A percentile compares a stretch with the other conserved stretches of the same genome.
phyloP scores from a whole-genome alignment of 805 yeast species.

The Myxozyma udenii region DNA sequence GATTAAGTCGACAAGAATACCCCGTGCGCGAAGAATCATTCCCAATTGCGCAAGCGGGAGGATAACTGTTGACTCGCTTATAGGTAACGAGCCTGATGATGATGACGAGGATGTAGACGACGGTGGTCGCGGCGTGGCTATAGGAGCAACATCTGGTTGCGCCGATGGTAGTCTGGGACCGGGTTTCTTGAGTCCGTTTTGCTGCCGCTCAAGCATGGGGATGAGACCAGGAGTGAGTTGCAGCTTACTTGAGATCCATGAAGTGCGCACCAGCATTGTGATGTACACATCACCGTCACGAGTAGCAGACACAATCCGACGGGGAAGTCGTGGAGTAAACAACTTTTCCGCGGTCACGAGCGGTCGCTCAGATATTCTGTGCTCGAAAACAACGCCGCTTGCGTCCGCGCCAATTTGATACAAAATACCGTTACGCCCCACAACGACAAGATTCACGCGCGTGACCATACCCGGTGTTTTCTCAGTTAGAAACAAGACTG shows the following conservation, averaged over 20 bases:
- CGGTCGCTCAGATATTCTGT: slow-evolving; percentile 27
- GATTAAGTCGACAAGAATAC: slow-evolving; percentile 58
- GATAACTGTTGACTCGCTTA: slow-evolving; percentile 1
- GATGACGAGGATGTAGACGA: not conserved
- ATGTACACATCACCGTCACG: slow-evolving; percentile 21
- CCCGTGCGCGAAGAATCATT: slow-evolving; percentile 61
- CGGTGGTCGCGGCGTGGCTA: not conserved
- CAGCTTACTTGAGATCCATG: slow-evolving; percentile 28
- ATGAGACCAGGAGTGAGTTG: slow-evolving; percentile 14
- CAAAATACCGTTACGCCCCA: slow-evolving; percentile 26
- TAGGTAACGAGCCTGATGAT: not conserved
- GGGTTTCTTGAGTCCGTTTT: not conserved
- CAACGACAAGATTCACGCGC: slow-evolving; percentile 27
- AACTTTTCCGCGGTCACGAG: slow-evolving; percentile 56
- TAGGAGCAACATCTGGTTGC: not conserved
- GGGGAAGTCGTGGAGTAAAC: slow-evolving; percentile 70
- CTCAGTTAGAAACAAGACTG: slow-evolving; percentile 22
- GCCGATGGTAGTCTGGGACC: not conserved
- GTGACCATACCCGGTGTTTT: slow-evolving; percentile 26
- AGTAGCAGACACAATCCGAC: slow-evolving; percentile 52
- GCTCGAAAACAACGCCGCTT: slow-evolving; percentile 34
- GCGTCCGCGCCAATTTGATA: slow-evolving; percentile 23
- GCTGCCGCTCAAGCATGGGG: slow-evolving; percentile 12
- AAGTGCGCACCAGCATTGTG: slow-evolving; percentile 23
- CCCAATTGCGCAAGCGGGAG: slow-evolving; percentile 63